Conservation (phyloP, 2,329 filamentous ascomycete genomes). For the Escovopsis sp. region DNA sequence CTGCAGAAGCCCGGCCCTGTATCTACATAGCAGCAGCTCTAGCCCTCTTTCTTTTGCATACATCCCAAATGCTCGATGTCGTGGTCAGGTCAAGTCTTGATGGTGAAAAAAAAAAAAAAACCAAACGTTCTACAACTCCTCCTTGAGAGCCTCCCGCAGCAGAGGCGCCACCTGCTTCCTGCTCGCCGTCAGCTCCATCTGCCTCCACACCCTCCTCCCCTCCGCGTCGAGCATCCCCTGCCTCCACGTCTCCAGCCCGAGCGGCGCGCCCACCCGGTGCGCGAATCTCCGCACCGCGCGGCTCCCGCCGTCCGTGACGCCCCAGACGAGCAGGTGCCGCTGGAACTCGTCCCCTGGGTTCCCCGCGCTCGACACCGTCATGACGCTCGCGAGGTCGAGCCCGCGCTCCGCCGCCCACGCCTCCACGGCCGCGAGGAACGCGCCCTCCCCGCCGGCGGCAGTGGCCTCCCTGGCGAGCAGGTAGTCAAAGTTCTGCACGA, state of each 20-base stretch:
- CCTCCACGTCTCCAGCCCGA: conserved; percentile 43
- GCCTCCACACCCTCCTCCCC: conserved; percentile 50
- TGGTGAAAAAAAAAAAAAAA: background rate
- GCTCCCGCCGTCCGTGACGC: conserved; percentile 32
- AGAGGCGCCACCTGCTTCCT: conserved; percentile 57
- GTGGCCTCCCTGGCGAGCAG: conserved; percentile 30
- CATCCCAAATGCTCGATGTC: background rate
- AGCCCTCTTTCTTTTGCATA: background rate
- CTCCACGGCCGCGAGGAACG: conserved; percentile 33
- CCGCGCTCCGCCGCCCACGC: conserved; percentile 39
- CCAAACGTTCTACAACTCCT: conserved; percentile 1
- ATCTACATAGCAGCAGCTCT: too few relatives aligned
- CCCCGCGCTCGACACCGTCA: conserved; percentile 66
- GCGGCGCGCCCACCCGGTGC: conserved; percentile 23
- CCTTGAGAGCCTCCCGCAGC: conserved; percentile 40
- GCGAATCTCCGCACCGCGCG: conserved; percentile 41
- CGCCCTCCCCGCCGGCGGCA: conserved; percentile 10
- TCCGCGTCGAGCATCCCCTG: conserved; percentile 30
- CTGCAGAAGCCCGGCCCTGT: too few relatives aligned
- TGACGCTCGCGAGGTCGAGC: conserved; percentile 50
- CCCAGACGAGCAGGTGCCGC: conserved; percentile 56
- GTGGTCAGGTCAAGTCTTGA: too few relatives aligned
- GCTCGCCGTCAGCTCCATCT: conserved; percentile 45
- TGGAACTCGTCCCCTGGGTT: conserved; percentile 39
- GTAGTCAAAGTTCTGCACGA: conserved; percentile 48